phyloP scores from a whole-genome alignment of 371 early-diverging fungal genomes.

The Coemansia sp. region DNA sequence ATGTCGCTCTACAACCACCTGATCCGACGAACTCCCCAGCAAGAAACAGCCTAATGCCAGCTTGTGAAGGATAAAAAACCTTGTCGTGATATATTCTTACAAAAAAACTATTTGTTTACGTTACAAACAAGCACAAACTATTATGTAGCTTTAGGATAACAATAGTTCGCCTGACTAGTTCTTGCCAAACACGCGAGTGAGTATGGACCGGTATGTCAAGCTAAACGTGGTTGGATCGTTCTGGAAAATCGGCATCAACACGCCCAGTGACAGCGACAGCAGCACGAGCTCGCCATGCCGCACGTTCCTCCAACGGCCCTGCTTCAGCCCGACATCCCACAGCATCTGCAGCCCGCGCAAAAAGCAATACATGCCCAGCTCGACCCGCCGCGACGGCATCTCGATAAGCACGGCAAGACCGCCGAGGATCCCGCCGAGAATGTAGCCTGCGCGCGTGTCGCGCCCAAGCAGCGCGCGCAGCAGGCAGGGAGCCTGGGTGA shows the following conservation, averaged over 20 bases:
- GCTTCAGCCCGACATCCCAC: constrained; percentile 62
- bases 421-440: constrained; percentile 64
- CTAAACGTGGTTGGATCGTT: constrained; percentile 70
- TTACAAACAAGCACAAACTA: neutral
- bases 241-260: constrained; percentile 82
- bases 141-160: neutral
- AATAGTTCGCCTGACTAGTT: constrained; percentile 55
- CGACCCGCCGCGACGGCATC: constrained; percentile 71
- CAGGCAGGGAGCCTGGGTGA: constrained; percentile 65
- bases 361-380: constrained; percentile 79
- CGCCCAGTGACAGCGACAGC: constrained; percentile 74
- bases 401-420: constrained; percentile 75
- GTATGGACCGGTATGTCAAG: constrained; percentile 69
- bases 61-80: too few relatives aligned
- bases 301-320: constrained; percentile 44
- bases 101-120: neutral
- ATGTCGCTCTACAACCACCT: constrained; percentile 33
- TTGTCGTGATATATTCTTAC: too few relatives aligned
- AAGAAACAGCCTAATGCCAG: too few relatives aligned
- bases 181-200: constrained; percentile 82
- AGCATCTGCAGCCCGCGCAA: constrained; percentile 75
- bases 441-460: constrained; percentile 60
- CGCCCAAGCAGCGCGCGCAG: constrained; percentile 60
- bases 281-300: constrained; percentile 62
- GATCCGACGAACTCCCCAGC: neutral